Conservation (phyloP, 495 filamentous ascomycete genomes). For the Penicillium argentinense region DNA sequence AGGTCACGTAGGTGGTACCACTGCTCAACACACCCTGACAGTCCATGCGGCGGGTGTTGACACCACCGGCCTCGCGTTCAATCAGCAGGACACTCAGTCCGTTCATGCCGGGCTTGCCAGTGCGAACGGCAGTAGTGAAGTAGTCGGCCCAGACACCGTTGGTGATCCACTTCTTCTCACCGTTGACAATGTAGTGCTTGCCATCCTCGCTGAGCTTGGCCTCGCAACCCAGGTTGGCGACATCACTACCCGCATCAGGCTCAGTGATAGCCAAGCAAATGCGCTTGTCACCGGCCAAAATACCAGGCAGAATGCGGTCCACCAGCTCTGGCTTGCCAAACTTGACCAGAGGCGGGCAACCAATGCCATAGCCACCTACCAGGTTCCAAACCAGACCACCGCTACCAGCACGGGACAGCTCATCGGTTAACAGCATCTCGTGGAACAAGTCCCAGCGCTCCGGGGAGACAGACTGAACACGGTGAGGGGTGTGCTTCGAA, state of each 20-base stretch:
- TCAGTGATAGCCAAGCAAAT: conserved; percentile 90
- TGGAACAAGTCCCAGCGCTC: conserved; percentile 99
- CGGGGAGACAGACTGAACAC: conserved; percentile 71
- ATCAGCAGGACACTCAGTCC: conserved; percentile 89
- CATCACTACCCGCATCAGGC: conserved; percentile 81
- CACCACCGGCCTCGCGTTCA: conserved; percentile 74
- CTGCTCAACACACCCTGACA: conserved; percentile 96
- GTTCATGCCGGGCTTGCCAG: conserved; percentile 82
- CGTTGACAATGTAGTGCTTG: conserved; percentile 99
- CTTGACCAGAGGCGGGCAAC: conserved; percentile 86
- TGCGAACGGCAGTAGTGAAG: conserved; percentile 95
- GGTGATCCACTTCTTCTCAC: conserved; percentile 99
- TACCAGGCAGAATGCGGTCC: conserved; percentile 78
- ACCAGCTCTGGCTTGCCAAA: conserved; percentile 88
- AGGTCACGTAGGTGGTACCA: conserved; percentile 95
- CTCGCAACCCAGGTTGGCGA: conserved; percentile 92
- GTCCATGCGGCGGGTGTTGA: conserved; percentile 93
- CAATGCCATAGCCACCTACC: conserved; percentile 92
- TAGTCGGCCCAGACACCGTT: conserved; percentile 97
- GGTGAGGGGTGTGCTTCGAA: conserved; percentile 64
- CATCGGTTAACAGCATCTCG: conserved; percentile 91
- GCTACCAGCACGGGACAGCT: conserved; percentile 82
- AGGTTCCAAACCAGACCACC: conserved; percentile 99
- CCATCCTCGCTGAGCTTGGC: conserved; percentile 90
- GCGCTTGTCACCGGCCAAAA: conserved; percentile 88